Evolutionary conservation across 345 rosid genomes (phyloP), one percentile per base, ranked within the genome.

Genomic region (Kernera saxatilis): DNA sequence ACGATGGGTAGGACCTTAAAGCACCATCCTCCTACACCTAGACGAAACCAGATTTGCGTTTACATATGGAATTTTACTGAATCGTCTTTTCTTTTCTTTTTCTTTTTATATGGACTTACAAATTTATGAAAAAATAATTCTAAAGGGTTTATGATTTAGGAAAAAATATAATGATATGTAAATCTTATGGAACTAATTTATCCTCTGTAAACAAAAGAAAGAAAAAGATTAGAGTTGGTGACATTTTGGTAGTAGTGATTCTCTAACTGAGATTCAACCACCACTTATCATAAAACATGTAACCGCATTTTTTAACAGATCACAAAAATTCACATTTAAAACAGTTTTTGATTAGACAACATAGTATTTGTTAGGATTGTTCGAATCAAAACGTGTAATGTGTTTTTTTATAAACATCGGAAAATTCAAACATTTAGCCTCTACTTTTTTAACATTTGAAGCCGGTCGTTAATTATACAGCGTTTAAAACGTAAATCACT

Each of bases 1-100:
- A 66, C 33, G 17, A 49, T 55, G 22, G n/a, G 71, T 64, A 65
- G 60, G 77, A 65, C 66, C 51, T 2, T 45, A 6, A 21, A 35
- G 58, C 41, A 25, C 49, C 46, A 54, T 25, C 40, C 56, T 64
- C 29, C 39, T 30, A 72, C 70, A 33, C 54, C 12, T 71, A 61
- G 18, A 21, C 44, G 15, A 53, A 21, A 15, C 57, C 30, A 64
- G 17, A 72, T 44, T 30, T 54, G 50, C 21, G 9, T 63, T 33
- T 22, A 7, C 36, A 29, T 58, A n/a, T 7, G 14, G n/a, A 3
- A 6, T 5, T 9, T 54, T 53, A 29, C 59, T 17, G 7, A 52
- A 8, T 29, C n/a, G n/a, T n/a, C n/a, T 30, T 32, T 53, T 19
- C 21, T 51, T n/a, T n/a, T 51, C 17, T 22, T 37, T 50, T 5